These are phyloP conservation scores for Linum lewisii DNA, from an alignment of 345 rosid species.

Conservation along the genomic window DNA sequence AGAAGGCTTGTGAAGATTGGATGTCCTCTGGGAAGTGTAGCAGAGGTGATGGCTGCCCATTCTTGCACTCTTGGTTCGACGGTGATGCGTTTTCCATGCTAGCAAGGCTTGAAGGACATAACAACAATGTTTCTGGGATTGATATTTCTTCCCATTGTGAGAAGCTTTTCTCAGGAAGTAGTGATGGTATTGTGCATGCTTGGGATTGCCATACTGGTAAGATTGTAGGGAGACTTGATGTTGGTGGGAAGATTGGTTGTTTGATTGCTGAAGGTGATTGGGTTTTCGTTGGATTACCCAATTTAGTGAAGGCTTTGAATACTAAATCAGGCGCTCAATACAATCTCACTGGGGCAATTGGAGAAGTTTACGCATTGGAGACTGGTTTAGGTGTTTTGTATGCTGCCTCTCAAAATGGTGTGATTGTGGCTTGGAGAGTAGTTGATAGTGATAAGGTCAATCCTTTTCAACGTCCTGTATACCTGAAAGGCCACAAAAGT, in stretches of 20 bases:
- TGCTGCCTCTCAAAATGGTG: slow-evolving; percentile 54
- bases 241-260: slow-evolving; percentile 39
- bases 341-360: slow-evolving; percentile 32
- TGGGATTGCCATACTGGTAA: slow-evolving; percentile 57
- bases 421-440: slow-evolving; percentile 40
- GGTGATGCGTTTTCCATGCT: slow-evolving; percentile 25
- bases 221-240: slow-evolving; percentile 21
- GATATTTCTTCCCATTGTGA: slow-evolving; percentile 40
- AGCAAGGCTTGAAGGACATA: slow-evolving; percentile 29
- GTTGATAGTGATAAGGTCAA: slow-evolving; percentile 11
- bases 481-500: slow-evolving; percentile 29
- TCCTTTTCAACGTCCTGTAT: slow-evolving; percentile 26
- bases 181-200: slow-evolving; percentile 32
- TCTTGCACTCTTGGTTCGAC: slow-evolving; percentile 21
- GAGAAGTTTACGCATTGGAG: slow-evolving; percentile 38
- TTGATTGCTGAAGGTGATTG: slow-evolving; percentile 47
- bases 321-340: slow-evolving; percentile 25
- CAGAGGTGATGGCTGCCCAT: slow-evolving; percentile 23
- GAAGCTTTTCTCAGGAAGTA: slow-evolving; percentile 48
- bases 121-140: slow-evolving; percentile 41
- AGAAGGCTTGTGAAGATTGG: slow-evolving; percentile 18
- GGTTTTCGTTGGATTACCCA: slow-evolving; percentile 51
- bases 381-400: slow-evolving; percentile 34
- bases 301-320: slow-evolving; percentile 48
- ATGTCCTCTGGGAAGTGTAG: slow-evolving; percentile 17